phyloP scores from a whole-genome alignment of 2,329 filamentous ascomycete genomes.

The Sporothrix sp. region DNA sequence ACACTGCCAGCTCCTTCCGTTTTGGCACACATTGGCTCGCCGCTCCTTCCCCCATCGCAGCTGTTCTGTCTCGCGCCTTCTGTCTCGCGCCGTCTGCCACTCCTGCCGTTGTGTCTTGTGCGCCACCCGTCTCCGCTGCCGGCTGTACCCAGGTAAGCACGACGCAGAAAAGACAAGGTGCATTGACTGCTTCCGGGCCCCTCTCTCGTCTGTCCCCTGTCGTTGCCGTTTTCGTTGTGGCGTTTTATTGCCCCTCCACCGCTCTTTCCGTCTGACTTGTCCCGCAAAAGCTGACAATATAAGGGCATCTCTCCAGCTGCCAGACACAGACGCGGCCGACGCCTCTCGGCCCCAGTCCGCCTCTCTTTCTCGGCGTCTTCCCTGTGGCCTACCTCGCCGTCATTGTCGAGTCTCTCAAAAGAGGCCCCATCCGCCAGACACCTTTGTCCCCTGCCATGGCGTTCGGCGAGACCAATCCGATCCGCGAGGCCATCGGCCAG shows the following conservation, averaged over 20 bases:
- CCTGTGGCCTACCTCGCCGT: no score
- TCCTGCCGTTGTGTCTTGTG: conserved; percentile 4
- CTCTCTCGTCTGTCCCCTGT: background rate
- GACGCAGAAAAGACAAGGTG: no score
- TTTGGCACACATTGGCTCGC: no score
- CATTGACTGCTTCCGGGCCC: background rate
- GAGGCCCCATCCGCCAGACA: background rate
- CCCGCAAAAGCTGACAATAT: background rate
- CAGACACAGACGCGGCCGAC: no score
- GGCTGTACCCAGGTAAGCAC: background rate
- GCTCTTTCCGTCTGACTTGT: background rate
- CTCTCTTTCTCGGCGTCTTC: background rate
- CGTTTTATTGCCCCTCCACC: no score
- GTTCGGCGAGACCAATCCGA: conserved; percentile 5
- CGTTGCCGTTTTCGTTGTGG: no score
- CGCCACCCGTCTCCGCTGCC: background rate
- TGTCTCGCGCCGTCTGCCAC: no score
- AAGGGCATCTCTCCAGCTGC: no score
- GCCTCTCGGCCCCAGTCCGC: background rate
- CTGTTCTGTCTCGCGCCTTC: background rate
- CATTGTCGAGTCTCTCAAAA: no score
- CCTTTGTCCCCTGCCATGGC: no score
- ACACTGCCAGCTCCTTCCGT: no score
- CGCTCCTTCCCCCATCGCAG: background rate
- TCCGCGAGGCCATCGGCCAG: conserved; percentile 4